Evolutionary conservation across 2,329 filamentous ascomycete genomes (phyloP), one percentile per base, ranked within the genome.

Genomic region (Dendrostoma leiphaemia): DNA sequence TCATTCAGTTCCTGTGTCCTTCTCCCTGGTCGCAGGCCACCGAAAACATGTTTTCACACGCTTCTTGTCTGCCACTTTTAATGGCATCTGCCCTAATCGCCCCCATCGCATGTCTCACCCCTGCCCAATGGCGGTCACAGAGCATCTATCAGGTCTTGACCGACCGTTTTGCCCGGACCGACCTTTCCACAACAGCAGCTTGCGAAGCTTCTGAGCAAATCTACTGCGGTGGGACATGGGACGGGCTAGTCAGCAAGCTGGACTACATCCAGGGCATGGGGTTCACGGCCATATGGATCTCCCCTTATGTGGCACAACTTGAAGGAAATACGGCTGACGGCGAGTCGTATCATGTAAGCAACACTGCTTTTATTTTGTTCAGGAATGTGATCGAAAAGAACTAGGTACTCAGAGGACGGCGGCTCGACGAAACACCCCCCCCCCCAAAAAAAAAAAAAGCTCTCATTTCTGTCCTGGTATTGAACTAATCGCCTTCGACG

Each of bases 201-300:
- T 72, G 70, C 53, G 60, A 69, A 49, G 55, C 69, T 4, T 58
- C 52, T 2, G 47, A 59, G n/a, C 56, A 61, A 43, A 59, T 62
- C 21, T 80, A 79, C 64, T 81, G 78, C 56, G 75, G 76, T 41
- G 78, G 78, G 19, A 74, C 73, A 9, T 81, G 72, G 67, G 57
- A 63, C 29, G 78, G 78, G 1, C 67, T 81, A 46, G 74, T 74
- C 40, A 72, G 74, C 50, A 67, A 72, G 49, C 67, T 79, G 21
- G 76, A 78, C 60, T 79, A 79, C 59, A 78, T 79, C 57, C 70
- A 78, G 58, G 65, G 66, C 41, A 73, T 75, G 71, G 73, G 67
- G 3, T 69, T 69, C 53, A 69, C 66, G 3, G 66, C 66, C 59
- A 69, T 77, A 23, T 78, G 75, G 75, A 77, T 78, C n/a, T 76